Evolutionary conservation across 2,329 filamentous ascomycete genomes (phyloP).

Genomic region (Mollisiaceae sp.): DNA sequence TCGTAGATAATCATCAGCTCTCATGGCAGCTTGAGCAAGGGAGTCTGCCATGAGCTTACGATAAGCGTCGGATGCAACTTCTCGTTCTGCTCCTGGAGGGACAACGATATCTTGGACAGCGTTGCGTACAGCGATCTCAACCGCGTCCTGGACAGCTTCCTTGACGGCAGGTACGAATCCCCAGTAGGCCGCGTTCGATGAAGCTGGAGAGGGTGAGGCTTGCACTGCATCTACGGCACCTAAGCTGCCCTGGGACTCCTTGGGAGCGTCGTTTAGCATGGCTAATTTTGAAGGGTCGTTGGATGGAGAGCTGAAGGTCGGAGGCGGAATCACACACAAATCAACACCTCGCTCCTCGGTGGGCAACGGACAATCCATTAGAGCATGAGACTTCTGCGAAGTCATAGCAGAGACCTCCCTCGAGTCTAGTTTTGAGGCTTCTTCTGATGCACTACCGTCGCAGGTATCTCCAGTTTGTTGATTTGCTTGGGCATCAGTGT

Average conservation of each 20-base stretch:
- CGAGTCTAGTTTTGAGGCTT: neutral
- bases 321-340: neutral
- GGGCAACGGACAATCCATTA: conserved; percentile 10
- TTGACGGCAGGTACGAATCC: conserved; percentile 38
- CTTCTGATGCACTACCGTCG: neutral
- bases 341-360: neutral
- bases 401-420: neutral
- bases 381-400: conserved; percentile 6
- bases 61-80: conserved; percentile 34
- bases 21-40: conserved; percentile 32
- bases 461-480: neutral
- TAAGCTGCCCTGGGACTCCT: neutral
- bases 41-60: conserved; percentile 35
- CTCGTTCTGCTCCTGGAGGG: conserved; percentile 29
- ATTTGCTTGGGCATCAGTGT: neutral
- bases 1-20: conserved; percentile 36
- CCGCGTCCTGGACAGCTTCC: conserved; percentile 37
- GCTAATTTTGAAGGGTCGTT: neutral
- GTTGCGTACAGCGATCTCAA: conserved; percentile 37
- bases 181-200: conserved; percentile 37
- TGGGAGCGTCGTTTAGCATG: neutral
- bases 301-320: neutral
- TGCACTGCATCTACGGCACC: neutral
- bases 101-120: conserved; percentile 34
- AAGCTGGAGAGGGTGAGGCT: conserved; percentile 17